Base-by-base conservation (phyloP, 139 green algal genomes). In the Auxenochlorella pyrenoidosa region DNA sequence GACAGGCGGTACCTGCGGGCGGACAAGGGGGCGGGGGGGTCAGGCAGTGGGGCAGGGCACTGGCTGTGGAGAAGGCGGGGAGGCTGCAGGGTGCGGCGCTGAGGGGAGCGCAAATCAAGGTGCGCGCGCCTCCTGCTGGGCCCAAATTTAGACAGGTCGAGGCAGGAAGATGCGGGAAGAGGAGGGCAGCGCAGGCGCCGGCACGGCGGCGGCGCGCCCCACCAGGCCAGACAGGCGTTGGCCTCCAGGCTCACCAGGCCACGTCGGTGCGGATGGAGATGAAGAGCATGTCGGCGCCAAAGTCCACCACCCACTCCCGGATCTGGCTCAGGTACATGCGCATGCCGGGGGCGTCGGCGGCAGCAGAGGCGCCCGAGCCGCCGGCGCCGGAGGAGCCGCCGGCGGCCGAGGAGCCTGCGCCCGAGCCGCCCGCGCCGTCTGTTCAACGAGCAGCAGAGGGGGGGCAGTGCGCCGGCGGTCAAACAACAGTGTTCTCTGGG, bases 251-350 rank as follows among this genome's bases (percentile, higher is more conserved):
- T 70, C 82, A 86, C 88, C 95, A 98, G 19, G 93, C 96, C 21
- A 94, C 93, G 84, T 99, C 96, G 16, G 97, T 99, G 28, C 96
- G 92, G 65, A 99, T 93, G 87, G 91, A 95, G 86, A 99, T 96
- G 91, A 96, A 97, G 40, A 99, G 91, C 94, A 95, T 94, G 88
- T 98, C 97, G 34, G 85, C 60, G 68, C 89, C 91, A 85, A 94
- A 96, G 89, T 99, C 97, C n/a, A 99, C 91, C 12, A 97, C 90
- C 96, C 96, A 99, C 91, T 99, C 97, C 66, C 93, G 90, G 85
- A 99, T 97, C 89, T 98, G 95, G 51, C 88, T 95, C n/a, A 98
- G 88, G 93, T 90, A 98, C 83, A 98, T 87, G 40, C 97, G 90
- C 92, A 98, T 97, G 86, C 95, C 95, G 3, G 75, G 87, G 30